Evolutionary conservation across 192 early-diverging fungal genomes (phyloP), one percentile per base, ranked within the genome.

Genomic region (Backusella psychrophila): DNA sequence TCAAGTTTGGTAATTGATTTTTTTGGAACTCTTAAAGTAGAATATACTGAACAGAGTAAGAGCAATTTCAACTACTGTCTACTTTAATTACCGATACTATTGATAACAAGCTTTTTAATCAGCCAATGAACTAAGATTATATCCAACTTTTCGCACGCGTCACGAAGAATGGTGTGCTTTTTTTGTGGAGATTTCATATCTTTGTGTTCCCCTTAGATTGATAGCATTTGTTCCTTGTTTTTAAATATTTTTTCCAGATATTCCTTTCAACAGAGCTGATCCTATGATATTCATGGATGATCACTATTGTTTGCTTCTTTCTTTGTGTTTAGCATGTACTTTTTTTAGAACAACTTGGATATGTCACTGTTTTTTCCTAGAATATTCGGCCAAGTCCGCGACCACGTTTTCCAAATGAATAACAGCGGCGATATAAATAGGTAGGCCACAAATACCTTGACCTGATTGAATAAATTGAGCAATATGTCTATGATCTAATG

Each of bases 381-480:
- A 69, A 69, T 19, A 23, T 21, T 41, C 68, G 68, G 68, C 11
- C 68, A 69, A 69, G 68, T 69, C 68, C 68, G 35, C 68, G 68
- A 69, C 68, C 68, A 69, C 68, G 68, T 69, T 69, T 69, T 63
- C 56, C 21, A 39, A 41, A 19, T 63, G 56, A 39, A 36, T 69
- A 39, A 23, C 68, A 69, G 34, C 68, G 68, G 68, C 68, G 68
- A 69, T 69, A 69, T 23, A 69, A 69, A 39, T 38, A 23, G 21
- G 35, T 36, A 38, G 68, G n/a, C 56, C 56, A 29, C 56, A 63
- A 63, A 63, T 23, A 63, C 23, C 23, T 29, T 63, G 56, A 63
- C 56, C 56, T 63, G 56, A 29, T 29, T 63, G 56, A 63, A 63
- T 63, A 26, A 63, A 63, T 12, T 63, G 26, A 63, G 42, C 42